Evolutionary conservation across 2,329 filamentous ascomycete genomes (phyloP).

Genomic region (Pseudopithomyces maydicus): DNA sequence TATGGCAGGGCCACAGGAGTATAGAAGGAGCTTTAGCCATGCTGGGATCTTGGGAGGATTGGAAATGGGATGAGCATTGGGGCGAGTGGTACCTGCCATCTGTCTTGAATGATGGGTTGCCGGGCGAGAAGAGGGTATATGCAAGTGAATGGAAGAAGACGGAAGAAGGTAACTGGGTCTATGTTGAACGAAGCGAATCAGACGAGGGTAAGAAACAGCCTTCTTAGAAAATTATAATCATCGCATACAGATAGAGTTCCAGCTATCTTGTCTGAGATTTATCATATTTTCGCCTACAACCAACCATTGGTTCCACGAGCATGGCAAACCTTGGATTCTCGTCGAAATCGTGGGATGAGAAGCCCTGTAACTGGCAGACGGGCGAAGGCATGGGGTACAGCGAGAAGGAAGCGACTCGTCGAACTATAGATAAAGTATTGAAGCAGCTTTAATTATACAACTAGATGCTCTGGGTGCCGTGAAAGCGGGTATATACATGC

Average conservation of each 20-base stretch:
- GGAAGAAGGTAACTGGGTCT: constrained; percentile 17
- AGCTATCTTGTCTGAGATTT: too few relatives aligned
- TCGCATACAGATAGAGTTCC: too few relatives aligned
- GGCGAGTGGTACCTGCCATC: constrained; percentile 22
- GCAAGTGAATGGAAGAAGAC: constrained; percentile 18
- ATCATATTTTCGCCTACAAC: too few relatives aligned
- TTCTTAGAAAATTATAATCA: too few relatives aligned
- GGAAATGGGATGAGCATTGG: constrained; percentile 20
- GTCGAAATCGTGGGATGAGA: too few relatives aligned
- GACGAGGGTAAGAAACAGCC: too few relatives aligned
- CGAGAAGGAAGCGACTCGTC: too few relatives aligned
- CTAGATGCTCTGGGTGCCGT: constrained; percentile 1
- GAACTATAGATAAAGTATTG: background rate
- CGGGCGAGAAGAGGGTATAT: constrained; percentile 11
- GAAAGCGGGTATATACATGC: background rate
- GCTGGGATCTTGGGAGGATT: constrained; percentile 27
- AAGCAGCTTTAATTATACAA: constrained; percentile 1
- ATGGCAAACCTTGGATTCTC: too few relatives aligned
- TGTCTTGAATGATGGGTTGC: background rate
- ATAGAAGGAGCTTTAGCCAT: constrained; percentile 10
- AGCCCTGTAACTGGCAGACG: too few relatives aligned
- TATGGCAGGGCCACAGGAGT: background rate
- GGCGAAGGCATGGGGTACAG: too few relatives aligned
- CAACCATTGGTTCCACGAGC: too few relatives aligned
- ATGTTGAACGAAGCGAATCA: constrained; percentile 9